Conservation (phyloP, 2,329 filamentous ascomycete species). For the Chrysoporthe puriensis region DNA sequence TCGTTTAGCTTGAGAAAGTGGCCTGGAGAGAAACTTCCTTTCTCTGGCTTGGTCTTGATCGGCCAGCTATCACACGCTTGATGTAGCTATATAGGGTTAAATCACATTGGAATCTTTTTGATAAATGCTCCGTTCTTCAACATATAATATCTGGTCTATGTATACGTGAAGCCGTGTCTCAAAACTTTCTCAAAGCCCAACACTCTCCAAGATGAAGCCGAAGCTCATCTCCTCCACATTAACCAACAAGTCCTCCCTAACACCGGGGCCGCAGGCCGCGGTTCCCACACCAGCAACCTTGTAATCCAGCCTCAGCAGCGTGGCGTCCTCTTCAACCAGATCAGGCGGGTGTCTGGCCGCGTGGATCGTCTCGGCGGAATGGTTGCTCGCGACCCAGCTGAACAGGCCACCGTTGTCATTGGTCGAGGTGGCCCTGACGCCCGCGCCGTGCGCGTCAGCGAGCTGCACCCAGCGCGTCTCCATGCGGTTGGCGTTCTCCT, state of each 20-base stretch:
- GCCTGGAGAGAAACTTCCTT: no score
- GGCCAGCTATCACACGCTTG: no score
- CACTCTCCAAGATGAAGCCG: slow-evolving; percentile 45
- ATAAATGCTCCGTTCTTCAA: background rate
- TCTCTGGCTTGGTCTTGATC: no score
- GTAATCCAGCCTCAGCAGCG: slow-evolving; percentile 48
- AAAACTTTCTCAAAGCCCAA: slow-evolving; percentile 25
- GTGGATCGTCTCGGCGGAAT: slow-evolving; percentile 56
- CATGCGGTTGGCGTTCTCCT: slow-evolving; percentile 68
- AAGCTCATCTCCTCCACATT: slow-evolving; percentile 46
- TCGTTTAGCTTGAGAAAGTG: no score
- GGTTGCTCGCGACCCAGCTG: slow-evolving; percentile 61
- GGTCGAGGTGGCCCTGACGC: slow-evolving; percentile 31
- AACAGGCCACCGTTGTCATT: slow-evolving; percentile 40
- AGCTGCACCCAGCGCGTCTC: slow-evolving; percentile 59
- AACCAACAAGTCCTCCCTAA: slow-evolving; percentile 49
- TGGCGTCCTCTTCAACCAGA: slow-evolving; percentile 53
- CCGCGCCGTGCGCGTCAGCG: slow-evolving; percentile 34
- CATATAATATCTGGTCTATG: no score
- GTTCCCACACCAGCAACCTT: slow-evolving; percentile 55
- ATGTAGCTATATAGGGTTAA: background rate
- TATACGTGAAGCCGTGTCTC: background rate
- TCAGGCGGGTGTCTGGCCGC: slow-evolving; percentile 67
- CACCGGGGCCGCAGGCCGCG: slow-evolving; percentile 52
- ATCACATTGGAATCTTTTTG: background rate